Conservation (phyloP, 2,329 filamentous ascomycete genomes). For the Colletotrichum lentis region DNA sequence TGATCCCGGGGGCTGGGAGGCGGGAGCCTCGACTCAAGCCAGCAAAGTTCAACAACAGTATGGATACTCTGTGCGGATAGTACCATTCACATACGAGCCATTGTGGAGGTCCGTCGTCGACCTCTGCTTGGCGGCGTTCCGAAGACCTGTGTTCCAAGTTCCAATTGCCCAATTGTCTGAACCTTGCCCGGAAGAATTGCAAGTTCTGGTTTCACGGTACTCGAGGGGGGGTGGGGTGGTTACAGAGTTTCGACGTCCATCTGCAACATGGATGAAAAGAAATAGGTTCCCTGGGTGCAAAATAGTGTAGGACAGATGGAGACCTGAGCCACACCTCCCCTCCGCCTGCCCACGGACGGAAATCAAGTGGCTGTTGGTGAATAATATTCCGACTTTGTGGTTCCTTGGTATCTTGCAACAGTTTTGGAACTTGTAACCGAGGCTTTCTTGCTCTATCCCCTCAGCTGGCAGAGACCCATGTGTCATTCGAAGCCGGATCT, state of each 20-base stretch:
- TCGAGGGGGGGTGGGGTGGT: slow-evolving; percentile 16
- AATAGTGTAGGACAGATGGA: slow-evolving; percentile 6
- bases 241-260: slow-evolving; percentile 4
- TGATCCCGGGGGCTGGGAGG: slow-evolving; percentile 10
- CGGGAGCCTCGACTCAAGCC: slow-evolving; percentile 4
- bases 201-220: not conserved
- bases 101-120: slow-evolving; percentile 1
- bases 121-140: slow-evolving; percentile 3
- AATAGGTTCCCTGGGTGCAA: slow-evolving; percentile 12
- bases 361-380: not conserved
- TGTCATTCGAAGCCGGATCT: not conserved
- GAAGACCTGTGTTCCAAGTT: slow-evolving; percentile 13
- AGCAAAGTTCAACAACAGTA: not conserved
- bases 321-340: slow-evolving; percentile 26
- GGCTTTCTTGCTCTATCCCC: not conserved
- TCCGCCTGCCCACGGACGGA: not conserved
- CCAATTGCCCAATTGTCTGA: not conserved
- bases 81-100: slow-evolving; percentile 2
- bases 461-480: not conserved
- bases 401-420: not conserved
- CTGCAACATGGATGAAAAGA: not conserved
- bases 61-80: too few species aligned
- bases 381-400: not conserved
- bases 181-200: slow-evolving; percentile 1
- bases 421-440: not conserved